Conservation (phyloP, 768 basidiomycete species). For the Lentinula boryana region DNA sequence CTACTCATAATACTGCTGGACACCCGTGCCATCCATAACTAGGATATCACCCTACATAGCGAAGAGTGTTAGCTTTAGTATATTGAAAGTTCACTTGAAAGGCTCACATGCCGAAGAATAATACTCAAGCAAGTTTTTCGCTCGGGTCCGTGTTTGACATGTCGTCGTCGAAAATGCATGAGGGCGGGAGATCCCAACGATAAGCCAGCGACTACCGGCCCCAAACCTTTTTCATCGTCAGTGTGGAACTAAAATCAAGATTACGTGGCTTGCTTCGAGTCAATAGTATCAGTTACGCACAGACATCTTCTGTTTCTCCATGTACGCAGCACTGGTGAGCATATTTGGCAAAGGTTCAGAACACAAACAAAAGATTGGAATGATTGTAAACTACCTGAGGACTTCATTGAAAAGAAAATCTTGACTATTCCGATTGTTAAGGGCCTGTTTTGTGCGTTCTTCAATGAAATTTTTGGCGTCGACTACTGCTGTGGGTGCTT, state of each 20-base stretch:
- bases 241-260: constrained; percentile 60
- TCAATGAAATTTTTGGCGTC: constrained; percentile 56
- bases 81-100: not conserved
- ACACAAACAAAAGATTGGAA: too few species aligned
- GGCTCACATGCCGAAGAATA: constrained; percentile 59
- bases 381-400: constrained; percentile 35
- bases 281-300: constrained; percentile 31
- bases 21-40: constrained; percentile 66
- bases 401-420: constrained; percentile 66
- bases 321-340: constrained; percentile 60
- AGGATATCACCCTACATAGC: constrained; percentile 61
- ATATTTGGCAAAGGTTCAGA: not conserved
- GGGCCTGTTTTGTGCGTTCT: constrained; percentile 41
- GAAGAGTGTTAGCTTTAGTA: constrained; percentile 4
- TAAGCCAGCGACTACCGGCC: constrained; percentile 67
- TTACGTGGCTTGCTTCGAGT: not conserved
- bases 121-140: constrained; percentile 40
- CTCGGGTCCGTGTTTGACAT: constrained; percentile 2
- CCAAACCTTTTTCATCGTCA: constrained; percentile 69
- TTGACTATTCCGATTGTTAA: constrained; percentile 22
- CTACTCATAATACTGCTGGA: constrained; percentile 70
- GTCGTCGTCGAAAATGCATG: constrained; percentile 65
- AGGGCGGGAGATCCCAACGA: constrained; percentile 72
- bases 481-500: constrained; percentile 52
- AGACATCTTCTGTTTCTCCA: constrained; percentile 82